These are phyloP conservation scores for Spergularia azorica DNA, from an alignment of 179 eudicot genomes.

Conservation along the genomic window DNA sequence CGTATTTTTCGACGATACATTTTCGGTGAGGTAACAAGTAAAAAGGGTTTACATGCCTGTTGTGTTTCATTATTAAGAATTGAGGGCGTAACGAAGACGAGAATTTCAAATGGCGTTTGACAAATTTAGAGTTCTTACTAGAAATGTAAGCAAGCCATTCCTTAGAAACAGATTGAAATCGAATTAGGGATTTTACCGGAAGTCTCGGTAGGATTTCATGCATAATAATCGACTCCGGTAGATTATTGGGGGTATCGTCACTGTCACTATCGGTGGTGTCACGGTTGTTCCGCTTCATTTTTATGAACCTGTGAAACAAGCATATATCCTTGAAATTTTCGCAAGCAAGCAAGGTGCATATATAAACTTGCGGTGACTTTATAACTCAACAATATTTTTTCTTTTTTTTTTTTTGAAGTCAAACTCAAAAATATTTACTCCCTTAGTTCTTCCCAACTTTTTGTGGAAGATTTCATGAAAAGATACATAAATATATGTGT, in stretches of 20 bases:
- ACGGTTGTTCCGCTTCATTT: not conserved
- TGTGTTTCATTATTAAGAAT: not conserved
- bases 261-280: not conserved
- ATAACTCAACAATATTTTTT: too few species aligned
- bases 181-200: conserved; percentile 9
- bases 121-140: not conserved
- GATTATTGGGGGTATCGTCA: not conserved
- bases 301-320: too few species aligned
- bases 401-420: too few species aligned
- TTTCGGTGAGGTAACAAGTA: not conserved
- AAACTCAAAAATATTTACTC: too few species aligned
- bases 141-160: not conserved
- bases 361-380: too few species aligned
- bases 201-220: not conserved
- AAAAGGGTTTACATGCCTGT: not conserved
- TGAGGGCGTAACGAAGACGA: not conserved
- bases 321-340: too few species aligned
- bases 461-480: too few species aligned
- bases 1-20: not conserved
- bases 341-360: too few species aligned
- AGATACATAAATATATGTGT: too few species aligned
- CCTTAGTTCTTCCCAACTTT: too few species aligned
- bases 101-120: not conserved
- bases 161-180: conserved; percentile 8
- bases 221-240: not conserved